Evolutionary conservation across 2,329 filamentous ascomycete genomes (phyloP), one percentile per base, ranked within the genome.

Genomic region (Aureobasidium mangrovei): DNA sequence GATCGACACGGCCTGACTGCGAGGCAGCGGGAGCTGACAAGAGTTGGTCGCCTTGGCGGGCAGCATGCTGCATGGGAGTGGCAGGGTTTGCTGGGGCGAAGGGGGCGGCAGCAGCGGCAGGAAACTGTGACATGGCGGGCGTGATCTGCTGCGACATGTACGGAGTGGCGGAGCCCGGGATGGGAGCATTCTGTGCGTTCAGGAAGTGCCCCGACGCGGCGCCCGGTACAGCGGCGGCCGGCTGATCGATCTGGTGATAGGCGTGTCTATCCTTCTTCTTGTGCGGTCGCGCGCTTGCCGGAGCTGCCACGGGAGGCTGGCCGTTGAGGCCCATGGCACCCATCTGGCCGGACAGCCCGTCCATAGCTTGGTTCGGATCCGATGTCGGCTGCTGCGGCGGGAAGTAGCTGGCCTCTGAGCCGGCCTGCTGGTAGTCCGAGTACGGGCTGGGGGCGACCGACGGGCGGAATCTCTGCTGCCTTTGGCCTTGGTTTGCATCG

Each of bases 211-310:
- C 71, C 7, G 79, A 75, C 7, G 76, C 76, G 31, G 77, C 80
- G 58, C 82, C 84, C 66, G 85, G 84, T 72, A 86, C 87, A 8
- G 84, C 82, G 33, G 38, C 53, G 56, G 55, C 48, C 33, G 82
- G 82, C 47, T 83, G 82, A 60, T 91, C 88, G 52, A 97, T 81
- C 38, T 82, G 85, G 69, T 97, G 91, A 70, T 95, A 87, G 59
- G 91, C 91, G 72, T 97, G 91, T 57, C 89, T 82, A 68, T 96
- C 86, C 78, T 95, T 96, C 82, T 95, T 97, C 77, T 91, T 88
- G 70, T 77, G 86, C 48, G 74, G 70, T 36, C 82, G 74, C 18
- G 38, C 31, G 28, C 36, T 33, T 8, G 47, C 33, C 42, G 38
- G 33, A 60, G 69, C 69, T 57, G 69, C 69, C 57, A 62, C 68